Evolutionary conservation across 177 flowering plant genomes (phyloP).

Genomic region (Vitis hybrid): DNA sequence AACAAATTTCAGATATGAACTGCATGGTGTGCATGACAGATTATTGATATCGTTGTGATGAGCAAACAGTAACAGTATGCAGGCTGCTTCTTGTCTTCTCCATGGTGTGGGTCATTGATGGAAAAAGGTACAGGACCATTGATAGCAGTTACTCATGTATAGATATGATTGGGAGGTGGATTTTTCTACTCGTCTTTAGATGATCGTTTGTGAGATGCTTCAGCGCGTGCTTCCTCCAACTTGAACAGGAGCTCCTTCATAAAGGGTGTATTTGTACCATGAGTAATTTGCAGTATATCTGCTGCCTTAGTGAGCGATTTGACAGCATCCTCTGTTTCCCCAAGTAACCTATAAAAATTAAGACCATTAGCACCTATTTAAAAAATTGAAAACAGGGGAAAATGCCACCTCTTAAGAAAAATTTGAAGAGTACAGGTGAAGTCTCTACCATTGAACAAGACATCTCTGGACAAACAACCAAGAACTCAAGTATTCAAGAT

Average conservation of each 20-base stretch:
- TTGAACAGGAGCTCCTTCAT: conserved; percentile 62
- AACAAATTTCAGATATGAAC: too few relatives aligned
- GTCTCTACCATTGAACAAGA: too few relatives aligned
- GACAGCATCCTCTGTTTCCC: conserved; percentile 59
- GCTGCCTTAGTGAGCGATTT: conserved; percentile 64
- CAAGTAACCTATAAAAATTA: conserved; percentile 61
- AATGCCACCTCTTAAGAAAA: background rate
- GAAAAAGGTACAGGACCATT: background rate
- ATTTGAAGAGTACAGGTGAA: too few relatives aligned
- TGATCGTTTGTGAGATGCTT: conserved; percentile 59
- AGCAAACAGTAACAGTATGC: too few relatives aligned
- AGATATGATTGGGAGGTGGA: background rate
- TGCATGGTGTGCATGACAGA: too few relatives aligned
- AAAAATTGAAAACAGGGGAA: background rate
- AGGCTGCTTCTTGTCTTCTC: too few relatives aligned
- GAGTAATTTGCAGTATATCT: conserved; percentile 68
- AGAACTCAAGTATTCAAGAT: too few relatives aligned
- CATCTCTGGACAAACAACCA: too few relatives aligned
- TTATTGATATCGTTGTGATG: too few relatives aligned
- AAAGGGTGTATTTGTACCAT: conserved; percentile 67
- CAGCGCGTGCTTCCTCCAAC: conserved; percentile 88
- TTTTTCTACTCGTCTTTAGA: conserved; percentile 13
- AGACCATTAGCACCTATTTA: conserved; percentile 6
- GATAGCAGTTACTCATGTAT: background rate
- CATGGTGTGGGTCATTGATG: too few relatives aligned